A percentile compares a stretch with the other conserved stretches of the same genome.
phyloP scores from a whole-genome alignment of 2,329 filamentous ascomycete species.

The Fusarium pseudograminearum region DNA sequence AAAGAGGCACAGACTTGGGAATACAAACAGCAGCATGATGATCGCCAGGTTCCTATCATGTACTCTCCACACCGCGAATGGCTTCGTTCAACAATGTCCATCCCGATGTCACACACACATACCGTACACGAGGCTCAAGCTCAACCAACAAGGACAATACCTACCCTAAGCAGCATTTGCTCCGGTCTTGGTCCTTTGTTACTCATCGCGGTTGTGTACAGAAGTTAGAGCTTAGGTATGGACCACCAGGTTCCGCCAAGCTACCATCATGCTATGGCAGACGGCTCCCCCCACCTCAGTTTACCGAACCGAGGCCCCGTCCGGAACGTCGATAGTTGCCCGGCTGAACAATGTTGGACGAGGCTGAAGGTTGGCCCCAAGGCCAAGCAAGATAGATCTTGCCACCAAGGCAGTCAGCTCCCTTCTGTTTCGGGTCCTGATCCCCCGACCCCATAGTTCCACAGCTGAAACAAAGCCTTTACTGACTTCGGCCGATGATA shows the following conservation, averaged over 20 bases:
- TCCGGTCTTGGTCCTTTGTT: slow-evolving; percentile 25
- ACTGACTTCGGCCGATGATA: slow-evolving; percentile 31
- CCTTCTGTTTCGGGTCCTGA: slow-evolving; percentile 39
- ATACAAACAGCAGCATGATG: slow-evolving; percentile 13
- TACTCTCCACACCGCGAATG: slow-evolving; percentile 13
- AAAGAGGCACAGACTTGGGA: background rate
- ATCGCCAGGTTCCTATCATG: slow-evolving; percentile 20
- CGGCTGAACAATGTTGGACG: slow-evolving; percentile 22
- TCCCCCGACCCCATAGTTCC: slow-evolving; percentile 29
- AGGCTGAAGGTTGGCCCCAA: slow-evolving; percentile 9
- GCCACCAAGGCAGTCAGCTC: slow-evolving; percentile 16
- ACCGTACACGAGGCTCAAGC: slow-evolving; percentile 5
- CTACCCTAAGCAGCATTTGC: slow-evolving; percentile 15
- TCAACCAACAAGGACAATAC: slow-evolving; percentile 21
- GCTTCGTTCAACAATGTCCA: slow-evolving; percentile 24
- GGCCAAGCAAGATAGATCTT: background rate
- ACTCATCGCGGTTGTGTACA: slow-evolving; percentile 12
- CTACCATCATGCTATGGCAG: slow-evolving; percentile 1
- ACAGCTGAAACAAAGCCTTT: slow-evolving; percentile 32
- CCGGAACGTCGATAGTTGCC: slow-evolving; percentile 10
- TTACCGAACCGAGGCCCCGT: slow-evolving; percentile 39
- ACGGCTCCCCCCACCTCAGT: slow-evolving; percentile 16
- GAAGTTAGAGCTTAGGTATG: slow-evolving; percentile 7
- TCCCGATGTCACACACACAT: slow-evolving; percentile 42
- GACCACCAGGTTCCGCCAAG: slow-evolving; percentile 15